These are phyloP conservation scores for Rachicladosporium sp. DNA, from an alignment of 2,329 filamentous ascomycete species.

Conservation along the genomic window DNA sequence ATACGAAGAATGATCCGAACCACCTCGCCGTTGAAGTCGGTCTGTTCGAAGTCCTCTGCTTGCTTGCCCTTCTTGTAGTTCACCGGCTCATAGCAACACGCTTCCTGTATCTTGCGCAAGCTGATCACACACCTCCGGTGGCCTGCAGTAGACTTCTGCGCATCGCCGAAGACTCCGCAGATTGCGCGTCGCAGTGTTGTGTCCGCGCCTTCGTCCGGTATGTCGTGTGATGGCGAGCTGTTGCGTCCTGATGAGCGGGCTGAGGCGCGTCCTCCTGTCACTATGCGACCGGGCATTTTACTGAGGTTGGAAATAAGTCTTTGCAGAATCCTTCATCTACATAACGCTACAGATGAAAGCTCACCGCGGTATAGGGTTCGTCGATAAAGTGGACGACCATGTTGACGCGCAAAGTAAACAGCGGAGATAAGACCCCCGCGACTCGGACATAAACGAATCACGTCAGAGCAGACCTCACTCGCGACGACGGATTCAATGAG, in stretches of 20 bases:
- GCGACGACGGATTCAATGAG: constrained; percentile 38
- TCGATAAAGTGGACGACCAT: too few species aligned
- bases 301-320: neutral
- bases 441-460: too few species aligned
- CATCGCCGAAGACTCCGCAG: constrained; percentile 44
- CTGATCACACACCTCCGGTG: constrained; percentile 83
- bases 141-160: constrained; percentile 77
- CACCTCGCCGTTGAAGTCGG: constrained; percentile 79
- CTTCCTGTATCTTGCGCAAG: constrained; percentile 80
- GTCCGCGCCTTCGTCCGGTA: constrained; percentile 61
- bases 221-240: constrained; percentile 23
- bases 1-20: constrained; percentile 69
- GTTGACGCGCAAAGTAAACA: too few species aligned
- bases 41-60: constrained; percentile 61
- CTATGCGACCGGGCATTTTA: constrained; percentile 27
- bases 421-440: too few species aligned
- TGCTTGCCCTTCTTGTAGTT: constrained; percentile 39
- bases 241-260: constrained; percentile 13
- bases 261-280: constrained; percentile 11
- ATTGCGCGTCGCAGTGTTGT: constrained; percentile 63
- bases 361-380: too few species aligned
- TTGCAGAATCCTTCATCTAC: neutral
- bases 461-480: too few species aligned
- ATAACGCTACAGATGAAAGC: constrained; percentile 17
- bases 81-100: constrained; percentile 51